Evolutionary conservation across 306 rosid species (phyloP).

Genomic region (Quercus bicolor): DNA sequence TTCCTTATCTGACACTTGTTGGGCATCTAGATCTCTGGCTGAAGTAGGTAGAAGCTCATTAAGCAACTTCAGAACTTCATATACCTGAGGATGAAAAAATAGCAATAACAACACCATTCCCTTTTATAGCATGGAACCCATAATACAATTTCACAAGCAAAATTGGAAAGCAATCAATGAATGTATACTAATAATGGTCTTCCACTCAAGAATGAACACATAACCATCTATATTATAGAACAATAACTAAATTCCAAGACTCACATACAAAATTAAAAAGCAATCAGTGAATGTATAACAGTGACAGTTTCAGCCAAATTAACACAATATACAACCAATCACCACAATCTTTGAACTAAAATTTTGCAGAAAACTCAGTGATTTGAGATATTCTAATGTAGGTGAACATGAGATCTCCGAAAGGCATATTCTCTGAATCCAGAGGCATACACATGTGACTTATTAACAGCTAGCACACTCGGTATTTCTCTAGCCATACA

Average conservation of each 20-base stretch:
- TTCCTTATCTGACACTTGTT: slow-evolving; percentile 52
- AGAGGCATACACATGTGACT: not conserved
- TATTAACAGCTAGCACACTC: not conserved
- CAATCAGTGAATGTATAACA: not conserved
- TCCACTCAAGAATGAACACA: not conserved
- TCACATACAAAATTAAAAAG: not conserved
- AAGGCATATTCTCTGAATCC: not conserved
- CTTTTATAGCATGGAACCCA: not conserved
- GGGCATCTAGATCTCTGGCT: slow-evolving; percentile 53
- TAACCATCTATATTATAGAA: not conserved
- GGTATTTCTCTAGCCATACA: not conserved
- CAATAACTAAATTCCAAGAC: not conserved
- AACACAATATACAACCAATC: not conserved
- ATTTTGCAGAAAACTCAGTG: not conserved
- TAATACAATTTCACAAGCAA: not conserved
- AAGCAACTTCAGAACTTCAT: slow-evolving; percentile 80
- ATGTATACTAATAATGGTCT: not conserved
- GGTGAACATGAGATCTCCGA: not conserved
- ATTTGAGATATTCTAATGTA: not conserved
- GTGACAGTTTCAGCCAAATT: not conserved
- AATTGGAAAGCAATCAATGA: not conserved
- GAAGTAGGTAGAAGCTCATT: slow-evolving; percentile 79
- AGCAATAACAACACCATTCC: not conserved
- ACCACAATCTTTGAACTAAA: not conserved
- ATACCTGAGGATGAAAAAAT: slow-evolving; percentile 45